Base-by-base conservation (phyloP, 208 protist species). In the Trypanosoma lewisi region DNA sequence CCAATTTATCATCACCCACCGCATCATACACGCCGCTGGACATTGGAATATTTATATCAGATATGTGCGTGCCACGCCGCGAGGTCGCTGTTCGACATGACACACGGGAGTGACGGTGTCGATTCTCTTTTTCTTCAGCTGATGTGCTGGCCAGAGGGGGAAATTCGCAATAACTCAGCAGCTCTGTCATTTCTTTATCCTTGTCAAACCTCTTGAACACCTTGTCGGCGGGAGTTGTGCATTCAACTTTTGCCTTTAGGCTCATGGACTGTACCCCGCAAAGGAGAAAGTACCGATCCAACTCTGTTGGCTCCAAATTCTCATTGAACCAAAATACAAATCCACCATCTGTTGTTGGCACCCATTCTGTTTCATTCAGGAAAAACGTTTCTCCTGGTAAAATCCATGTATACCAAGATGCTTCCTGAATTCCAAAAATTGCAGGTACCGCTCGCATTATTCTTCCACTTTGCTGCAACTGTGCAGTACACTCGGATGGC, bases 271-370 rank as follows among this genome's bases (percentile, higher is more conserved):
- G 70, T 28, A 82, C 50, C 45, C 75, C 76, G 19, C 82, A 84
- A 19, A 94, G n/a, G 8, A 78, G 33, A 42, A 86, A 94, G 68
- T 94, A 94, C 39, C 87, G 83, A 67, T 94, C 87, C 28, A 69
- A 67, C 39, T 84, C 80, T 14, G 73, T 77, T 16, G 87, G 87
- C 62, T 84, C 54, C 25, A 90, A 71, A 49, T 68, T 75, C 6
- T 78, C 49, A 56, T 77, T 70, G 51, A 91, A 89, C 83, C 82
- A 89, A 71, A 90, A 91, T 6, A 94, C 87, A 70, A 94, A 94
- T 12, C 68, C 82, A 17, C 87, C 87, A 55, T 87, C 77, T 16
- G 33, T 62, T 36, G 81, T 64, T 2, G 75, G 75, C 2, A 75
- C 73, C 80, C 81, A 94, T 42, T 57, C 33, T 4, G 60, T 45